phyloP scores from a whole-genome alignment of 352 stramenopile species.

The Pythium apleroticum region DNA sequence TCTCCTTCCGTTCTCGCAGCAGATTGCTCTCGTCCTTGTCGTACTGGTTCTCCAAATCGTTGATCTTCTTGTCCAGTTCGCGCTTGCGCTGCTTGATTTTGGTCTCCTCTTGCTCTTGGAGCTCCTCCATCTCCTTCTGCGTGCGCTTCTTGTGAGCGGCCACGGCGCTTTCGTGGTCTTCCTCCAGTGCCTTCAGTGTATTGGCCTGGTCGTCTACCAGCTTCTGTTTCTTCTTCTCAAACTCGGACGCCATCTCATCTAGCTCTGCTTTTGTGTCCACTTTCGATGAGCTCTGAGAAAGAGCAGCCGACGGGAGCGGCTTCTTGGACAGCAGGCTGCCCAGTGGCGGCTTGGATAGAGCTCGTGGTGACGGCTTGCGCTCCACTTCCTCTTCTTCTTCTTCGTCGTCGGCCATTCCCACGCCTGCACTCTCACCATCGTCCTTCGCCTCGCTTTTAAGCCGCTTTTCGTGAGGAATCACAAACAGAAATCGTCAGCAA shows the following conservation, averaged over 20 bases:
- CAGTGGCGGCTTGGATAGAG: conserved; percentile 55
- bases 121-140: conserved; percentile 48
- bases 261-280: conserved; percentile 40
- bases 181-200: conserved; percentile 36
- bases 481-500: conserved; percentile 6
- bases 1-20: conserved; percentile 56
- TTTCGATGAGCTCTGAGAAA: conserved; percentile 18
- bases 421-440: conserved; percentile 31
- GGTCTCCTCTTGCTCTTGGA: conserved; percentile 52
- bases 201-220: conserved; percentile 43
- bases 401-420: conserved; percentile 31
- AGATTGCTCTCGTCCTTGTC: conserved; percentile 61
- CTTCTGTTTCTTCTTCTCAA: conserved; percentile 55
- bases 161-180: conserved; percentile 38
- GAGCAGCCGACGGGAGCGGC: conserved; percentile 32
- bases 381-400: conserved; percentile 18
- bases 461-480: conserved; percentile 10
- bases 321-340: conserved; percentile 52
- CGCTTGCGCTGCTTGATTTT: conserved; percentile 59
- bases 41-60: conserved; percentile 68
- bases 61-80: conserved; percentile 67
- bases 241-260: conserved; percentile 32
- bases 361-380: conserved; percentile 20
- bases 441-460: conserved; percentile 39
- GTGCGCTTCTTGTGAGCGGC: conserved; percentile 43